A percentile compares a stretch with the other conserved stretches of the same genome.
These are phyloP conservation scores for Populus trichocarpa DNA, from an alignment of 441 rosid genomes.

Conservation along the genomic window DNA sequence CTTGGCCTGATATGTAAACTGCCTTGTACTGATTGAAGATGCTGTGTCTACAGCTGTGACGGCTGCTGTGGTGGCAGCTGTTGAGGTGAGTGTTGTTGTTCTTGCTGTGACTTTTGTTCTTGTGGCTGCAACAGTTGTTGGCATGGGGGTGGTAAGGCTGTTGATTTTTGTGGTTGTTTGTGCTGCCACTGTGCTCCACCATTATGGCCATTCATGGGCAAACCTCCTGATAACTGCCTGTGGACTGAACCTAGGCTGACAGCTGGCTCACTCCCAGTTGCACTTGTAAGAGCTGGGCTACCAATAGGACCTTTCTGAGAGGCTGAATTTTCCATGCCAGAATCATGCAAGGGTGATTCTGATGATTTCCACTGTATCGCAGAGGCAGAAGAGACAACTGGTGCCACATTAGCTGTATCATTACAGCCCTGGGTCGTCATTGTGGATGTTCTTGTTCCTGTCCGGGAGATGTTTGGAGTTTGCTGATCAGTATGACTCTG, in stretches of 20 bases:
- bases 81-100: constrained; percentile 46
- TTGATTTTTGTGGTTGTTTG: constrained; percentile 44
- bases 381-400: constrained; percentile 40
- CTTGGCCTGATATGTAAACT: constrained; percentile 55
- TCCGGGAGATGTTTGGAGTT: constrained; percentile 38
- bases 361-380: constrained; percentile 51
- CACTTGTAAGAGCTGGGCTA: constrained; percentile 38
- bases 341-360: constrained; percentile 44
- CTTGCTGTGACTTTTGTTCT: constrained; percentile 51
- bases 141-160: constrained; percentile 34
- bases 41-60: constrained; percentile 48
- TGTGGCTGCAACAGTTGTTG: constrained; percentile 51
- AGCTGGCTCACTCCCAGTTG: constrained; percentile 52
- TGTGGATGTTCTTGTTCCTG: constrained; percentile 31
- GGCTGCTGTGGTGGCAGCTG: constrained; percentile 45
- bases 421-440: constrained; percentile 43
- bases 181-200: constrained; percentile 52
- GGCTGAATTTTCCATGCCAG: constrained; percentile 38
- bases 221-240: constrained; percentile 57
- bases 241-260: constrained; percentile 54
- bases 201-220: constrained; percentile 42
- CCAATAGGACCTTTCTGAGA: constrained; percentile 44
- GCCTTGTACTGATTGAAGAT: constrained; percentile 58
- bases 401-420: constrained; percentile 41
- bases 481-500: constrained; percentile 45